phyloP scores from a whole-genome alignment of 1,284 basidiomycete species.

The Wolfiporia cocos region DNA sequence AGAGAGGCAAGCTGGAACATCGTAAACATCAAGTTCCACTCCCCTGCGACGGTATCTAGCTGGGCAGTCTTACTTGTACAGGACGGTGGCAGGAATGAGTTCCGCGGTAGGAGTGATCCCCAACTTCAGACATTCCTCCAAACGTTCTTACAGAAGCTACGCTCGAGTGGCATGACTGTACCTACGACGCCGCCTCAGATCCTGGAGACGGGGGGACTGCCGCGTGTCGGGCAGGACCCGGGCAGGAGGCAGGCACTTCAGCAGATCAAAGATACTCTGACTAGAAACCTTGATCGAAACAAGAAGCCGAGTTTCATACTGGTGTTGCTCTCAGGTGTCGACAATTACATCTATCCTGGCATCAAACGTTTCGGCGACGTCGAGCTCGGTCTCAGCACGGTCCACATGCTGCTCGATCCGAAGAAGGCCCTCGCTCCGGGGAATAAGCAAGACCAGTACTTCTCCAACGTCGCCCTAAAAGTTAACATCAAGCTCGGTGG shows the following conservation, averaged over 20 bases:
- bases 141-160: slow-evolving; percentile 47
- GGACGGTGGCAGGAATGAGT: slow-evolving; percentile 33
- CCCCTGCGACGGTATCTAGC: slow-evolving; percentile 36
- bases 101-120: slow-evolving; percentile 37
- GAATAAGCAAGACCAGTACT: slow-evolving; percentile 70
- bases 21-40: slow-evolving; percentile 56
- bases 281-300: slow-evolving; percentile 19
- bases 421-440: slow-evolving; percentile 11
- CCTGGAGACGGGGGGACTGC: slow-evolving; percentile 26
- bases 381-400: slow-evolving; percentile 59
- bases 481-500: slow-evolving; percentile 79
- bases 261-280: slow-evolving; percentile 35
- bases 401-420: slow-evolving; percentile 53
- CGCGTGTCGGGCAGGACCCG: slow-evolving; percentile 30
- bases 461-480: slow-evolving; percentile 61
- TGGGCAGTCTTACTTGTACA: slow-evolving; percentile 59
- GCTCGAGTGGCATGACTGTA: slow-evolving; percentile 46
- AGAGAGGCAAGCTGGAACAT: slow-evolving; percentile 70
- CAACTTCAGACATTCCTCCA: slow-evolving; percentile 34
- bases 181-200: slow-evolving; percentile 31
- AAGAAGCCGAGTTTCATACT: slow-evolving; percentile 51
- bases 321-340: slow-evolving; percentile 54
- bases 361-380: slow-evolving; percentile 72
- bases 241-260: slow-evolving; percentile 35
- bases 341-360: slow-evolving; percentile 69